phyloP scores from a whole-genome alignment of 257 asterid species.

The Handroanthus guayacan region DNA sequence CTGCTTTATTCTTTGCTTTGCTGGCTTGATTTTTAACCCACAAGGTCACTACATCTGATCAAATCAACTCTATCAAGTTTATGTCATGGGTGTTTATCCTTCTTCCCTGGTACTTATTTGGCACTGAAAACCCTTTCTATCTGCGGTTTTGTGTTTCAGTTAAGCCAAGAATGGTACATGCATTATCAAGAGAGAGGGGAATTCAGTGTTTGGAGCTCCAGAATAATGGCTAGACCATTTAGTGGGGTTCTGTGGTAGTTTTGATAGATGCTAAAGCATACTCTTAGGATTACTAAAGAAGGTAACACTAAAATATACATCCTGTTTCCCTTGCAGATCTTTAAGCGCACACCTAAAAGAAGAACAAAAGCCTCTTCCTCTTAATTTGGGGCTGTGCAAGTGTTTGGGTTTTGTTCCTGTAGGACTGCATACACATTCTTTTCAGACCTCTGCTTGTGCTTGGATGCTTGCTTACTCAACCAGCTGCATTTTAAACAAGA shows the following conservation, averaged over 20 bases:
- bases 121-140: conserved; percentile 4
- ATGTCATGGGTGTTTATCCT: neutral
- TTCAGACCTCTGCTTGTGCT: neutral
- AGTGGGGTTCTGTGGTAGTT: neutral
- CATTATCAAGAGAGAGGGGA: neutral
- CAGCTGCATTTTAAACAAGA: neutral
- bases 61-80: neutral
- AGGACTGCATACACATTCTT: conserved; percentile 4
- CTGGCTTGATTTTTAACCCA: conserved; percentile 10
- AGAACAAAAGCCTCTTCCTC: neutral
- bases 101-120: neutral
- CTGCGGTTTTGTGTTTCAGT: conserved; percentile 1
- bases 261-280: neutral
- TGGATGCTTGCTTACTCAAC: neutral
- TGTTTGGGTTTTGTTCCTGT: neutral
- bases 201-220: neutral
- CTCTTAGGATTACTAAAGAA: neutral
- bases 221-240: neutral
- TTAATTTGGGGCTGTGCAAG: neutral
- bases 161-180: neutral
- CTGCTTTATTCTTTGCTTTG: neutral
- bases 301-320: neutral
- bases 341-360: neutral
- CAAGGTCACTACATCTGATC: neutral
- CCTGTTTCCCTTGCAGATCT: neutral